Evolutionary conservation across 2,329 filamentous ascomycete genomes (phyloP).

Genomic region (Elsinoe ampelina): DNA sequence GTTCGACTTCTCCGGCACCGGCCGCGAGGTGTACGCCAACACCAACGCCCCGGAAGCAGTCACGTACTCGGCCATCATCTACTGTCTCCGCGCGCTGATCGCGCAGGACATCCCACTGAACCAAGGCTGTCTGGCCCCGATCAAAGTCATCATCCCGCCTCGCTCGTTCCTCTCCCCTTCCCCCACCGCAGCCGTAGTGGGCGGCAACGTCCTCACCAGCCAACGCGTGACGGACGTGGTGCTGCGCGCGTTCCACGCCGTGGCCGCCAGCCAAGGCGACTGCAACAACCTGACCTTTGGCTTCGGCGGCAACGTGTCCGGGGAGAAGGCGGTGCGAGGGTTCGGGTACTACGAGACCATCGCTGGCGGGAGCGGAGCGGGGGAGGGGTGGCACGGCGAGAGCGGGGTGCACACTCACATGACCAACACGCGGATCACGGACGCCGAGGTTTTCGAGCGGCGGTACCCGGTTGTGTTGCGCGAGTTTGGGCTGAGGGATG

Average conservation of each 20-base stretch:
- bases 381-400: conserved; percentile 62
- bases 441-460: conserved; percentile 69
- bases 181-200: conserved; percentile 69
- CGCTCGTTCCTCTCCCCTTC: conserved; percentile 65
- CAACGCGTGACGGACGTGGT: conserved; percentile 80
- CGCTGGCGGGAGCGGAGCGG: conserved; percentile 66
- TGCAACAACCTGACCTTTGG: conserved; percentile 82
- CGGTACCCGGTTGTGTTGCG: conserved; percentile 66
- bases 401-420: conserved; percentile 74
- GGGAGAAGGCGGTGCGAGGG: conserved; percentile 54
- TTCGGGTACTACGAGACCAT: conserved; percentile 88
- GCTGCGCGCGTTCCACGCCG: conserved; percentile 68
- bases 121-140: conserved; percentile 70
- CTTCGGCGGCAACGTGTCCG: conserved; percentile 58
- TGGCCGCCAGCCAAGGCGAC: conserved; percentile 69
- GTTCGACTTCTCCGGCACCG: conserved; percentile 72
- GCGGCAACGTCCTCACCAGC: conserved; percentile 68
- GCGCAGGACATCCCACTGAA: conserved; percentile 76
- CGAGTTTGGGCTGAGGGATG: conserved; percentile 56
- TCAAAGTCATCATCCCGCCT: conserved; percentile 60
- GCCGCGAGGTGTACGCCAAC: conserved; percentile 64
- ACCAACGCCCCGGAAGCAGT: conserved; percentile 73
- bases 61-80: conserved; percentile 77
- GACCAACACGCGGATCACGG: conserved; percentile 79
- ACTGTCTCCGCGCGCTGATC: conserved; percentile 71